phyloP scores from a whole-genome alignment of 2,329 filamentous ascomycete species.

The Ceratocystis alfenasii region DNA sequence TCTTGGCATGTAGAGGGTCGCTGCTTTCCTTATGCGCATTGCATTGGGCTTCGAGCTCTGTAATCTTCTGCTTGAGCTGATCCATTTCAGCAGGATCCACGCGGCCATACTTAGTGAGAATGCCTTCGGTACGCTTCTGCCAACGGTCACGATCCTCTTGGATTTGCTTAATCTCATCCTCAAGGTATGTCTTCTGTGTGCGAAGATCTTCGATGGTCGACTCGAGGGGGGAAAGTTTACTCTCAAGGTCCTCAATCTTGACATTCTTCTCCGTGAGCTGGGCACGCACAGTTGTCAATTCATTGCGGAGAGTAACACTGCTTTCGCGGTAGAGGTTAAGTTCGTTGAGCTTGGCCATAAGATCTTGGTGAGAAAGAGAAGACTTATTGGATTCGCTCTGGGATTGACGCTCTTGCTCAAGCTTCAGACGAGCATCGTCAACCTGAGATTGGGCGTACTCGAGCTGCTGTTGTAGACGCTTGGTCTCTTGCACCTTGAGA shows the following conservation, averaged over 20 bases:
- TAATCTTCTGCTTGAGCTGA: conserved; percentile 67
- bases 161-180: conserved; percentile 78
- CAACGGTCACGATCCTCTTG: conserved; percentile 87
- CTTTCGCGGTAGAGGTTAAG: conserved; percentile 94
- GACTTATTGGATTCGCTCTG: conserved; percentile 61
- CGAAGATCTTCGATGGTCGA: conserved; percentile 70
- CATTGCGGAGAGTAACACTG: conserved; percentile 78
- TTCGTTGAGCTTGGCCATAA: conserved; percentile 91
- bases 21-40: conserved; percentile 42
- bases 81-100: conserved; percentile 91
- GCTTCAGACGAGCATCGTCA: conserved; percentile 75
- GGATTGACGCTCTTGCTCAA: conserved; percentile 75
- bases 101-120: conserved; percentile 89
- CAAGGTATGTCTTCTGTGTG: conserved; percentile 65
- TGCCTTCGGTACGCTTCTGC: conserved; percentile 92
- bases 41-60: conserved; percentile 52
- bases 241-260: conserved; percentile 62
- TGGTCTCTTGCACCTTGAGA: conserved; percentile 74
- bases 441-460: conserved; percentile 78
- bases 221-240: conserved; percentile 70
- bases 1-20: conserved; percentile 41
- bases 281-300: conserved; percentile 66
- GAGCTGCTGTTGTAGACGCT: conserved; percentile 79
- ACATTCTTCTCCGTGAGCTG: conserved; percentile 62
- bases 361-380: conserved; percentile 70